Evolutionary conservation across 2,329 filamentous ascomycete genomes (phyloP).

Genomic region (Pseudocercospora vitis): DNA sequence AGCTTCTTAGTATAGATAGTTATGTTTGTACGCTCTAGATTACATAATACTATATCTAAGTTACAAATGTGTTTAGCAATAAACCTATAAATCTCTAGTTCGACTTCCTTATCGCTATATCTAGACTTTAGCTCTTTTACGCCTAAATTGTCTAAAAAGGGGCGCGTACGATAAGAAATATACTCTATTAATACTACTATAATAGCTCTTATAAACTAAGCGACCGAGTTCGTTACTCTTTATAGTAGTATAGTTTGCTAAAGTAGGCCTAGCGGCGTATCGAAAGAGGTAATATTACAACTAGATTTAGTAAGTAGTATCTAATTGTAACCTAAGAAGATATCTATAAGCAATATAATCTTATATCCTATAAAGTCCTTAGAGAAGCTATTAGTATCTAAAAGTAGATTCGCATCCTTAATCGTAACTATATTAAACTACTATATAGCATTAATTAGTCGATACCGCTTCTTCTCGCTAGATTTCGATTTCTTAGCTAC

Average conservation of each 20-base stretch:
- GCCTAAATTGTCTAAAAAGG: slow-evolving; percentile 1
- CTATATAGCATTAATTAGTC: neutral
- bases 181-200: neutral
- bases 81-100: neutral
- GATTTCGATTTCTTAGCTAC: neutral
- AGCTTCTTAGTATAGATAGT: neutral
- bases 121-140: neutral
- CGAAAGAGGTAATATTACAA: slow-evolving; percentile 1
- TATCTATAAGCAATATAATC: neutral
- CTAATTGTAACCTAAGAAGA: neutral
- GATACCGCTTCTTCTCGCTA: neutral
- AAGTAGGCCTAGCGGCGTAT: neutral
- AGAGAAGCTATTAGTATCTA: neutral
- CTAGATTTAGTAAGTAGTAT: neutral
- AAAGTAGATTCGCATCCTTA: neutral
- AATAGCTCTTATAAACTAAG: neutral
- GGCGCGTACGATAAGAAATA: neutral
- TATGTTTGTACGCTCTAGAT: slow-evolving; percentile 3
- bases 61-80: neutral
- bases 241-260: neutral
- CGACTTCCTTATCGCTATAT: neutral
- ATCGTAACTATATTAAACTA: neutral
- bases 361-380: neutral
- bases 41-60: neutral
- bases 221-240: slow-evolving; percentile 4